Base-by-base conservation (phyloP, 2,329 filamentous ascomycete species). In the Zasmidium angulare region DNA sequence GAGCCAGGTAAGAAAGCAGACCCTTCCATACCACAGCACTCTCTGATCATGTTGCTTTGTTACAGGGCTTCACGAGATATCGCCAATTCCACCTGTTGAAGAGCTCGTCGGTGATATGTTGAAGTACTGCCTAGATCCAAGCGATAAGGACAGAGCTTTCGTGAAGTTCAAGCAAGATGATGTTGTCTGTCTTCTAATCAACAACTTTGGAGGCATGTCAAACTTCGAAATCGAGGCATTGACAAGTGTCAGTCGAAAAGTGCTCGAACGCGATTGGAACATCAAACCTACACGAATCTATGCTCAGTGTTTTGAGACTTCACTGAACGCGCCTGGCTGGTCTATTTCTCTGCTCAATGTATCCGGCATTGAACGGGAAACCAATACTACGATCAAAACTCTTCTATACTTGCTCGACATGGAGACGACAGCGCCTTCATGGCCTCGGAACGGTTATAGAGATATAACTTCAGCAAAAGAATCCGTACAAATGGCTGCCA, bases 281-380 rank as follows among this genome's bases (percentile, higher is more conserved):
- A 82, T 84, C 52, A 73, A 71, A 6, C 81, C 81, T 1, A 68
- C 69, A 11, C 77, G 80, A 50, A 78, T 82, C 46, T 80, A 81
- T 61, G 75, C 77, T 1, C 78, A 78, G 6, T 71, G 77, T 2
- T 80, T 84, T 49, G 81, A 84, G 60, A 83, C 81, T 0, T 83
- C 80, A 0, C 71, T 84, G 9, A 84, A 84, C 63, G 82, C 78
- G 1, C 82, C 82, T 6, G 82, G 82, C 3, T 84, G 83, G 74
- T 82, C 79, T 7, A 79, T 84, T 29, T 83, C 82, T 0, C 69
- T 85, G 0, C 80, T 81, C 29, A 84, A 84, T 63, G 71, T 84
- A 50, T 77, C 77, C 2, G 72, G 76, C 36, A 78, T 81, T 64
- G 76, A 78, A 4, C 70, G 71, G 24, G 68, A 75, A 11, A 77